A percentile compares a stretch with the other conserved stretches of the same genome.
Conservation (phyloP, 129 eudicot species). For the Chrysanthemum seticuspe region DNA sequence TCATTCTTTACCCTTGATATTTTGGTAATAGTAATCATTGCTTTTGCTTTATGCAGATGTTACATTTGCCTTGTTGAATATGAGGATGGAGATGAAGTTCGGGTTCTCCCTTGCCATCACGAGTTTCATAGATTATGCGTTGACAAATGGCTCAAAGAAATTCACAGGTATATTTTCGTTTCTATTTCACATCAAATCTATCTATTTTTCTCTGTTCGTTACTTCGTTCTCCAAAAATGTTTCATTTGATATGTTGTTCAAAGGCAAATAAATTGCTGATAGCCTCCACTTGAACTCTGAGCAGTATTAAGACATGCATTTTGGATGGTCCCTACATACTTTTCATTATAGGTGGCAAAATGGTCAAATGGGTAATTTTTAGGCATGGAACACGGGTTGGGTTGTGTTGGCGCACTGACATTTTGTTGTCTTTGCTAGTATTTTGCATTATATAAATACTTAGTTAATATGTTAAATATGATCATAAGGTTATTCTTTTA, state of each 20-base stretch:
- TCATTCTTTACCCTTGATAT: constrained; percentile 5
- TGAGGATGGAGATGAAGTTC: constrained; percentile 79
- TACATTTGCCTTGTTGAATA: constrained; percentile 97
- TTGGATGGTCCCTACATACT: too few relatives aligned
- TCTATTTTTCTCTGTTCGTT: background rate
- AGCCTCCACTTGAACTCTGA: too few relatives aligned
- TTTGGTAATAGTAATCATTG: background rate
- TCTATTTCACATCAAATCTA: background rate
- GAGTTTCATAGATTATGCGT: constrained; percentile 81
- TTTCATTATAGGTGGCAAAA: too few relatives aligned
- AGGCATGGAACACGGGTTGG: too few relatives aligned
- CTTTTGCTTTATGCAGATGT: constrained; percentile 50
- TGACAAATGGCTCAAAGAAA: constrained; percentile 98
- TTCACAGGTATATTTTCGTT: constrained; percentile 64
- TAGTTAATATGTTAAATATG: too few relatives aligned
- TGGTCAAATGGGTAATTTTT: too few relatives aligned
- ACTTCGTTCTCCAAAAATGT: background rate
- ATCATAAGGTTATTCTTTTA: too few relatives aligned
- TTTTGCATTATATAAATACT: too few relatives aligned
- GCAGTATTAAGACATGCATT: too few relatives aligned
- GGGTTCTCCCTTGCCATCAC: constrained; percentile 87
- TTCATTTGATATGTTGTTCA: background rate
- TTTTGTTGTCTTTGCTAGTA: too few relatives aligned
- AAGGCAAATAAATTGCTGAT: too few relatives aligned
- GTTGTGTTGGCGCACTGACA: background rate